phyloP scores from a whole-genome alignment of 176 grass and related monocot genomes.

The Pharus latifolius region DNA sequence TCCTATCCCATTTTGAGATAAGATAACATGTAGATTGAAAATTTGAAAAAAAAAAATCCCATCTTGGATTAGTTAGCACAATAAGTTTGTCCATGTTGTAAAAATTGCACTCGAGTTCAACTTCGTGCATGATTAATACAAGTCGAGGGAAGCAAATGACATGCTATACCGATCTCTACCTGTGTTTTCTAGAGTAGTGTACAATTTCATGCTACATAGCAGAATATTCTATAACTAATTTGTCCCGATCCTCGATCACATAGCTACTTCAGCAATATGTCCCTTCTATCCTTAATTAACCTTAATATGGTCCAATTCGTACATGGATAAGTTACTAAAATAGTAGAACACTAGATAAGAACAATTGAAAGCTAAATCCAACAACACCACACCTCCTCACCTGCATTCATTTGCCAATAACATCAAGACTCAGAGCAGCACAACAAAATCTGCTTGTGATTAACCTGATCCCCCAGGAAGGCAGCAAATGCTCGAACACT shows the following conservation, averaged over 20 bases:
- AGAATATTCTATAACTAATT: not conserved
- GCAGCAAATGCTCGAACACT: not conserved
- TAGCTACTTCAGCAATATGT: not conserved
- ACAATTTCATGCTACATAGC: not conserved
- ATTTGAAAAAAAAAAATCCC: too few species aligned
- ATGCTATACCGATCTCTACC: too few species aligned
- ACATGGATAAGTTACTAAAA: not conserved
- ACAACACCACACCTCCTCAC: not conserved
- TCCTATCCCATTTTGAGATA: too few species aligned
- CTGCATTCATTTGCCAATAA: conserved; percentile 29
- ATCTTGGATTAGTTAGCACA: too few species aligned
- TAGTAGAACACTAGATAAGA: not conserved
- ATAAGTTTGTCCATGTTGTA: too few species aligned
- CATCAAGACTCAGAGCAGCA: not conserved
- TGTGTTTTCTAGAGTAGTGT: too few species aligned
- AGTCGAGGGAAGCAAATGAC: too few species aligned
- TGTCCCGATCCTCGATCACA: not conserved
- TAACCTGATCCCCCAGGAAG: not conserved
- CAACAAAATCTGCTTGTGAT: not conserved
- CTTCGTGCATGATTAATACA: too few species aligned
- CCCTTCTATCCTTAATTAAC: not conserved
- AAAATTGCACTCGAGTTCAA: too few species aligned
- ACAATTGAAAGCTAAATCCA: not conserved
- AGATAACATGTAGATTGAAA: too few species aligned
- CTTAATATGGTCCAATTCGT: not conserved